A percentile compares a stretch with the other conserved stretches of the same genome.
phyloP scores from a whole-genome alignment of 208 protist genomes.

The Angomonas deanei region DNA sequence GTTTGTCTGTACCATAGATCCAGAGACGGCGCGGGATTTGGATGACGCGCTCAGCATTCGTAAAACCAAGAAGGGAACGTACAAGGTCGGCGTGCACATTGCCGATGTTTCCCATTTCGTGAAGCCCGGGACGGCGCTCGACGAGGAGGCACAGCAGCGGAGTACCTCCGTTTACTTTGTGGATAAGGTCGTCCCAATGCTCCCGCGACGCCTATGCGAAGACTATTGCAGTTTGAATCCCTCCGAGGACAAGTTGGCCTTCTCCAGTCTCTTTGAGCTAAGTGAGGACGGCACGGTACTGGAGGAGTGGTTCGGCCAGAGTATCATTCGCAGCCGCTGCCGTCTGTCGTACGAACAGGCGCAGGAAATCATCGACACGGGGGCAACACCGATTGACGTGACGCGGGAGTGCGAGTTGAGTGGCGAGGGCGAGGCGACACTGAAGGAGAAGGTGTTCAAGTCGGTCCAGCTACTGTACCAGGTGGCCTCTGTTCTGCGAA shows the following conservation, averaged over 20 bases:
- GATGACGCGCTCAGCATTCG: conserved; percentile 86
- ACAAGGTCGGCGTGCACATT: conserved; percentile 93
- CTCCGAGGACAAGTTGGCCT: conserved; percentile 80
- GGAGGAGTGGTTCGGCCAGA: conserved; percentile 83
- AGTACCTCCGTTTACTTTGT: conserved; percentile 87
- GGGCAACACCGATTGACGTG: conserved; percentile 24
- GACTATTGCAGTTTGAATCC: conserved; percentile 88
- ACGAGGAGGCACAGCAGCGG: conserved; percentile 80
- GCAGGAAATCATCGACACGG: conserved; percentile 66
- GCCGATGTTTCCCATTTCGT: conserved; percentile 93
- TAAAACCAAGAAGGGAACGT: conserved; percentile 23
- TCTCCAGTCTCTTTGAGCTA: conserved; percentile 82
- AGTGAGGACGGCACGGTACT: conserved; percentile 58
- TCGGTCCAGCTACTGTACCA: conserved; percentile 56
- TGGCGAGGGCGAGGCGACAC: conserved; percentile 7
- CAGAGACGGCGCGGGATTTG: conserved; percentile 77
- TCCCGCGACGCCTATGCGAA: conserved; percentile 84
- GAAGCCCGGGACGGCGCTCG: conserved; percentile 47
- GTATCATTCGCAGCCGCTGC: conserved; percentile 86
- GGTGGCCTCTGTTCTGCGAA: conserved; percentile 48
- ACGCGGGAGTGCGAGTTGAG: conserved; percentile 13
- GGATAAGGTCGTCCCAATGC: conserved; percentile 88
- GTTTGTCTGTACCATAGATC: conserved; percentile 88
- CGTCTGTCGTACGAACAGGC: conserved; percentile 81
- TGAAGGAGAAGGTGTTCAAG: conserved; percentile 25